Base-by-base conservation (phyloP, 106 monocot species). In the Chionographis japonica region DNA sequence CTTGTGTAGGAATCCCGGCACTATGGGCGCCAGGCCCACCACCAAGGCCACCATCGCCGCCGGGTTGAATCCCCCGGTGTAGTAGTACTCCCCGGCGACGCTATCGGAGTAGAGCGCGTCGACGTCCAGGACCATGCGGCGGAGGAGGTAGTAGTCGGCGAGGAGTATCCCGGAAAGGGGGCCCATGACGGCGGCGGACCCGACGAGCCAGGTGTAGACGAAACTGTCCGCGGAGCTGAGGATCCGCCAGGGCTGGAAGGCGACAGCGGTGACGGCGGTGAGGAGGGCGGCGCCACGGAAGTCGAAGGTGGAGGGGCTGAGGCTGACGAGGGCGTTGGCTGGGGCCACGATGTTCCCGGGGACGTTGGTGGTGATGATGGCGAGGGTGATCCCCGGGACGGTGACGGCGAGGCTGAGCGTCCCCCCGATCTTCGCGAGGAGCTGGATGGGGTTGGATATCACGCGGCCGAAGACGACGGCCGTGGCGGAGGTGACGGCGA, bases 191-290 rank as follows among this genome's bases (percentile, higher is more conserved):
- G 79, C 54, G 6, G 88, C 73, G 61, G 75, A 88, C 20, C 80
- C 65, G 12, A 83, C 80, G 2, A 84, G 71, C 88, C 84, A 88
- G 17, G 74, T 55, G 56, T 78, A 76, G 13, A 88, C 63, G 74
- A 75, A 88, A 11, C 68, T 81, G 19, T 77, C 78, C 15, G 64
- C 49, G 6, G 74, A 79, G 11, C 55, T 12, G 12, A 77, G 37
- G 11, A 88, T 62, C 60, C 77, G n/a, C 88, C 88, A 88, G 4
- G 88, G 88, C 74, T 81, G 84, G 65, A 84, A 75, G n/a, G 54
- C 71, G 4, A 78, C n/a, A 18, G 72, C 46, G 12, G 78, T n/a
- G 3, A 65, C 27, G 0, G 73, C 79, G 3, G 80, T 84, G 12
- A 78, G 8, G 4, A 80, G 36, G 3, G 74, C 79, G 7, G 79